Base-by-base conservation (phyloP, 2,329 filamentous ascomycete species). In the Metarhizium album region DNA sequence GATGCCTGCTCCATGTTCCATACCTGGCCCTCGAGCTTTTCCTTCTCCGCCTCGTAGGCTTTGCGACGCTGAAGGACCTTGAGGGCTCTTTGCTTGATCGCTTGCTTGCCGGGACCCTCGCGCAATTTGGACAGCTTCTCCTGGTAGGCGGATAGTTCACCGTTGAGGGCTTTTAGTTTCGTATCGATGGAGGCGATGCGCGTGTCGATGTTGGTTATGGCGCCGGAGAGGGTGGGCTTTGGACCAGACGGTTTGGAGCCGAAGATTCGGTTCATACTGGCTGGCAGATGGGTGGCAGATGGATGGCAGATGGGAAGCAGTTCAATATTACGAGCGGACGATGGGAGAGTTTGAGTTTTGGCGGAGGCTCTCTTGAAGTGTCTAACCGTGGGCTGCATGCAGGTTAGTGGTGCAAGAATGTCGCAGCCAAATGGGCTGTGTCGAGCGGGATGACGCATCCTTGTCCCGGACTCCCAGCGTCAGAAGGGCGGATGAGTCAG, bases 1-100 rank as follows among this genome's bases (percentile, higher is more conserved):
- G 87, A 86, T 3, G 91, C 90, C 71, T 96, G 90, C 72, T 97
- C 90, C 90, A 98, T 96, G 72, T 97, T 97, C 90, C 90, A 97
- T 22, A 88, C 88, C 71, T 98, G 93, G 57, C 85, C 80, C 70
- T 95, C 87, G 49, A 97, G 82, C 71, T 97, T 90, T 62, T 96
- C 90, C 57, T 91, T 88, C 70, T 96, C 90, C 3, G 81, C 78
- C 71, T 98, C 93, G 80, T 95, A 95, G 70, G 90, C 85, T 67
- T 95, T 95, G 59, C 91, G 86, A 53, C 90, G 86, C 71, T 95
- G 89, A 2, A 97, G 83, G 11, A 97, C 83, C 62, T 95, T 95
- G 61, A 95, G 84, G 2, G 91, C 91, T 64, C 96, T 96, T 63
- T 94, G 84, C 66, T 93, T 94, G 61, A 98, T 82, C 29, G 91